phyloP scores from a whole-genome alignment of 139 green algal genomes.

The Chlorella sp. region DNA sequence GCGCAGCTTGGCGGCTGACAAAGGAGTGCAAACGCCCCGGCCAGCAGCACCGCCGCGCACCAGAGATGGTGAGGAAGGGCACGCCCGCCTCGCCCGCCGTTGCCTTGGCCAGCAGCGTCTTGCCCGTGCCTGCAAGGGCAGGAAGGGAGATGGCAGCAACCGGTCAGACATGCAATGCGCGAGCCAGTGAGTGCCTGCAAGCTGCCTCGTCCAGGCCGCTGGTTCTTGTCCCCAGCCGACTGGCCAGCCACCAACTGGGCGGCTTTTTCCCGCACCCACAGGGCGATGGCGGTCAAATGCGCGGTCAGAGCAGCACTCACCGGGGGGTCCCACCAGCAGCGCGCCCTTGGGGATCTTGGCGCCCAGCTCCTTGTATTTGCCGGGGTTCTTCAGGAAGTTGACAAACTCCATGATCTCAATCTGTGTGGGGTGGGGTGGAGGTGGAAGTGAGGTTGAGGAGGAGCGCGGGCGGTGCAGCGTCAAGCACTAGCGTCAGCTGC shows the following conservation, averaged over 20 bases:
- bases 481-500: too few species aligned
- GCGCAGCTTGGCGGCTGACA: too few species aligned
- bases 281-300: too few species aligned
- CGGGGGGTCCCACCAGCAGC: constrained; percentile 88
- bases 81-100: constrained; percentile 96
- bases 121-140: constrained; percentile 85
- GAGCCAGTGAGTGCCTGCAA: too few species aligned
- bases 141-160: too few species aligned
- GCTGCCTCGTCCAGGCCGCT: too few species aligned
- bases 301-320: constrained; percentile 31
- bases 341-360: constrained; percentile 95
- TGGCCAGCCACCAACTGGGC: too few species aligned
- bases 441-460: too few species aligned
- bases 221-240: too few species aligned
- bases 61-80: constrained; percentile 89
- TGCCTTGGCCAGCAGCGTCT: constrained; percentile 97
- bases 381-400: constrained; percentile 90
- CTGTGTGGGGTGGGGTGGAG: not conserved
- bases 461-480: not conserved
- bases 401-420: constrained; percentile 98
- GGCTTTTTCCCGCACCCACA: too few species aligned
- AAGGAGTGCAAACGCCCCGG: too few species aligned
- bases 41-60: constrained; percentile 16
- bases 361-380: constrained; percentile 86
- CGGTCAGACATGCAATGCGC: not conserved